Base-by-base conservation (phyloP, 805 yeast genomes). In the Starmerella floricola region DNA sequence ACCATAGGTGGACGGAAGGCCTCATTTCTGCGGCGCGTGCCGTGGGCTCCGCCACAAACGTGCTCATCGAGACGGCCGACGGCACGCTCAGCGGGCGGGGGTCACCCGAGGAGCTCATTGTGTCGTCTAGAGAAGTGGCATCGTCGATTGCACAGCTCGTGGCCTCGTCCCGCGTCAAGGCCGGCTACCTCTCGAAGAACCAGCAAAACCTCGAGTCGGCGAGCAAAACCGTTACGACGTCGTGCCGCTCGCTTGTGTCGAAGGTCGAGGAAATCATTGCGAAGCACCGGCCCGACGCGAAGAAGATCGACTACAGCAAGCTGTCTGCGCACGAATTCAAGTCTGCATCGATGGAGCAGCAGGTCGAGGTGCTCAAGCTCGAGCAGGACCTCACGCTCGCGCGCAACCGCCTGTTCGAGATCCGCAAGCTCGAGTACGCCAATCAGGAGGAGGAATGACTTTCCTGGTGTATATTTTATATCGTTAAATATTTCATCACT, bases 1-100 rank as follows among this genome's bases (percentile, higher is more conserved):
- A 85, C 59, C 85, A 78, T 60, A 71, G 88, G 54, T 85, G 95
- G 95, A 83, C 95, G 0, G 94, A 86, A 62, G 95, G 95, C 18
- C 74, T 85, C 44, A 77, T 85, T 24, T 80, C 93, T 46, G 95
- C 95, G 15, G 84, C 94, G 1, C 78, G 79, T 53, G 78, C 88
- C 1, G 91, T 85, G 31, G 94, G 93, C 2, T 73, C 74, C 2
- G 74, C 94, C 1, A 86, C 95, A 2, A 79, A 78, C 54, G 65
- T 79, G n/a, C 68, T 85, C 49, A 85, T 85, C 46, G 73, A 73
- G 46, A 79, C 84, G n/a, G 93, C 94, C 0, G 91, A 84, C 62
- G 91, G 93, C 16, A 84, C 83, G 15, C 64, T 85, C 31, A 67
- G 71, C 38, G 69, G 70, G 1, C 59, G 61, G n/a, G 78, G 77